Base-by-base conservation (phyloP, 345 rosid species). In the Eucalyptus marginata region DNA sequence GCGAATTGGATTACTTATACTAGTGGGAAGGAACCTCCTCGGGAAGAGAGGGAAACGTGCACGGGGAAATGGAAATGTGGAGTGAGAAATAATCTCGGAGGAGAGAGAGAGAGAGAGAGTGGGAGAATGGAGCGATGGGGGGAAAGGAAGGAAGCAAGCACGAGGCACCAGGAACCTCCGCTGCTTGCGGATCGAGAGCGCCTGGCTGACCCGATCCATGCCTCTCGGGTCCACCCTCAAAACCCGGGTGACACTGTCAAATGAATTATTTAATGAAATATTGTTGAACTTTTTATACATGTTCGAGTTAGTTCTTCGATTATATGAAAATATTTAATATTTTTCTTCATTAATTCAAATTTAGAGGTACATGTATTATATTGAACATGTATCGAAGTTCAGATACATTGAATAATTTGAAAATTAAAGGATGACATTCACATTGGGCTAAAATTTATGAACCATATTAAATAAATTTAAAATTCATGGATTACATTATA, bases 401-500 rank as follows among this genome's bases (percentile, higher is more conserved):
- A 52, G 0, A 2, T 18, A 52, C 58, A 8, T 56, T 9, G 29
- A 56, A 56, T 10, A 56, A 56, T 22, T 22, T 22, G 3, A 56
- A 25, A 56, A 56, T 24, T 56, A 24, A 56, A 56, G 12, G 3
- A 56, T 1, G 4, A 56, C 3, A 56, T 56, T 56, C 1, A 56
- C 6, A 1, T 56, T 24, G 1, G 29, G 3, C 13, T 56, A 56
- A 56, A 56, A 56, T 56, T 56, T 25, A 56, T 9, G 1, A 0
- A 56, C 1, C 6, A 4, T 24, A 24, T 56, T 24, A 1, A 56
- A 24, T 1, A 24, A 56, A 56, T 56, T 10, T 22, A 10, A 56
- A 24, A 0, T 10, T 24, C 0, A 56, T 9, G 0, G 0, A 10
- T 56, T 1, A 56, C 13, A 24, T 56, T 24, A 56, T 1, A 10